These are phyloP conservation scores for Musa balbisiana DNA, from an alignment of 202 grass and related monocot species.

Conservation along the genomic window DNA sequence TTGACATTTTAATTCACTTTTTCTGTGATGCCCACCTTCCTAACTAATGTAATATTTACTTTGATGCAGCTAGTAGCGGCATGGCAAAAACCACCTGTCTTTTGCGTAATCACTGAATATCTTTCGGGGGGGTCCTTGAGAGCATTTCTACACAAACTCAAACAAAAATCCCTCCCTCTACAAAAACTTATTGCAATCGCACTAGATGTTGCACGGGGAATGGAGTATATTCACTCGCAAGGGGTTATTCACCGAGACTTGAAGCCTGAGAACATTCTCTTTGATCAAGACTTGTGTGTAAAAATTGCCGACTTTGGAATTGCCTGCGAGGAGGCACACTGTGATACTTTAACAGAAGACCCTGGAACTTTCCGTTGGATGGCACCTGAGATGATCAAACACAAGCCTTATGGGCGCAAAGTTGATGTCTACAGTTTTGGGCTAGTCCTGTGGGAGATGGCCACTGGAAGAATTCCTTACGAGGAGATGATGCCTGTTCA, in stretches of 20 bases:
- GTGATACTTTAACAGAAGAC: neutral
- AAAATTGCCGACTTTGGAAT: conserved; percentile 11
- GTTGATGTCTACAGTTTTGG: conserved; percentile 14
- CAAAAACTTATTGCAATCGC: conserved; percentile 6
- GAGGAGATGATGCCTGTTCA: neutral
- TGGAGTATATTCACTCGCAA: conserved; percentile 9
- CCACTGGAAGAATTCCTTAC: conserved; percentile 2
- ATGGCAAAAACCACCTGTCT: conserved; percentile 5
- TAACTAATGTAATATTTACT: neutral
- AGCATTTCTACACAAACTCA: conserved; percentile 6
- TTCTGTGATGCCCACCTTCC: neutral
- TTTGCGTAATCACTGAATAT: conserved; percentile 6
- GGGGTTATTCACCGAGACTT: conserved; percentile 8
- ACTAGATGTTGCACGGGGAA: conserved; percentile 8
- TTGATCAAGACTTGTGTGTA: conserved; percentile 5
- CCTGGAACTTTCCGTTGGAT: conserved; percentile 11
- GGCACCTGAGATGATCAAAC: conserved; percentile 14
- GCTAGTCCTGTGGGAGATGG: conserved; percentile 2
- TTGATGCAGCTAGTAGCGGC: conserved; percentile 6
- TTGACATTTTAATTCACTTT: too few relatives aligned
- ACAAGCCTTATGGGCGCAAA: conserved; percentile 8
- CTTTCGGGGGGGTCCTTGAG: conserved; percentile 2
- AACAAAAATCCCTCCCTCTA: conserved; percentile 3
- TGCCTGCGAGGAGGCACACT: conserved; percentile 5
- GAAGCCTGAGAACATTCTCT: conserved; percentile 10